Conservation (phyloP, 1,284 basidiomycete genomes). For the Lentinula novae-zelandiae region DNA sequence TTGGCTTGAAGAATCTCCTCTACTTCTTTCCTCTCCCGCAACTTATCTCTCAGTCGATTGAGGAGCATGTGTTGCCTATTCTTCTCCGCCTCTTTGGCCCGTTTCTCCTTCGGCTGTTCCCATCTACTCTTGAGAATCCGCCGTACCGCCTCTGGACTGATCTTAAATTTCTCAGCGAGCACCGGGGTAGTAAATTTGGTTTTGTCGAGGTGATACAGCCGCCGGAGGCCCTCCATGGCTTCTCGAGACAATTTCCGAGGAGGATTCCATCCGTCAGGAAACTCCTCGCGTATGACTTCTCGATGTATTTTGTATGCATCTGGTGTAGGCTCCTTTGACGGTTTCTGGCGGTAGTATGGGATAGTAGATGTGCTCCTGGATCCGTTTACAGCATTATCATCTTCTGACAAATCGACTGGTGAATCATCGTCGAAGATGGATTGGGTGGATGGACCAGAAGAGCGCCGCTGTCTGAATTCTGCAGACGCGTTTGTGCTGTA, state of each 20-base stretch:
- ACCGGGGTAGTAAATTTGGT: slow-evolving; percentile 65
- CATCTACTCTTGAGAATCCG: slow-evolving; percentile 83
- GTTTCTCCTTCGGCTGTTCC: slow-evolving; percentile 60
- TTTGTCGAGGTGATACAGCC: slow-evolving; percentile 70
- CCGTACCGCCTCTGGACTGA: slow-evolving; percentile 84
- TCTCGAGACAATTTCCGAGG: slow-evolving; percentile 86
- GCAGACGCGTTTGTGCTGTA: slow-evolving; percentile 9
- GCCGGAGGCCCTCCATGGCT: slow-evolving; percentile 83
- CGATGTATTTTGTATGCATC: slow-evolving; percentile 53
- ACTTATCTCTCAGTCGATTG: slow-evolving; percentile 41
- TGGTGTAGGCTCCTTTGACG: slow-evolving; percentile 46
- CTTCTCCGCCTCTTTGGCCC: slow-evolving; percentile 47
- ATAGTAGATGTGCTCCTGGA: slow-evolving; percentile 28
- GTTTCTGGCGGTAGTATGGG: slow-evolving; percentile 37
- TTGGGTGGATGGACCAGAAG: slow-evolving; percentile 21
- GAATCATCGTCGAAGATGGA: slow-evolving; percentile 49
- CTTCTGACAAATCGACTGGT: slow-evolving; percentile 49
- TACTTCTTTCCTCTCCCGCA: slow-evolving; percentile 26
- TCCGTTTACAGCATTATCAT: slow-evolving; percentile 46
- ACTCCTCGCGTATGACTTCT: slow-evolving; percentile 51
- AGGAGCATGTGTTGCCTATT: slow-evolving; percentile 47
- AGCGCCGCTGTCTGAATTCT: slow-evolving; percentile 13
- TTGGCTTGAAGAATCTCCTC: slow-evolving; percentile 15
- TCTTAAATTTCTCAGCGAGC: slow-evolving; percentile 76
- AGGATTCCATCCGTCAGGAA: slow-evolving; percentile 82